Conservation (phyloP, 1,139 yeast genomes). For the Pichia sp. region DNA sequence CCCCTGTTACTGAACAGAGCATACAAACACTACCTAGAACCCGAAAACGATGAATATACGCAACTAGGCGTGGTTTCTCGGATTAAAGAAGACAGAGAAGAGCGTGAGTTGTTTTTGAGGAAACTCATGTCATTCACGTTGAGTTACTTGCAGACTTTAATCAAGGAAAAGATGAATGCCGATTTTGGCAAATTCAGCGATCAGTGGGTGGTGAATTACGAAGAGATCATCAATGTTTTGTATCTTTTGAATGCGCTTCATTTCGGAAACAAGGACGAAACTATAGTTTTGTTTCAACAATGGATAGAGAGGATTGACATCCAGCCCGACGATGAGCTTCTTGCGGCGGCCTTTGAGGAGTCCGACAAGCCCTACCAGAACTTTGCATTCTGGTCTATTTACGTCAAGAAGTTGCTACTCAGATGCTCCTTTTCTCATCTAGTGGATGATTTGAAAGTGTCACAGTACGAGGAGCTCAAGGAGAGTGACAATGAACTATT, state of each 20-base stretch:
- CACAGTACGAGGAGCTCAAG: constrained; percentile 40
- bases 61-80: constrained; percentile 30
- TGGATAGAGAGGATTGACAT: constrained; percentile 70
- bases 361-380: constrained; percentile 39
- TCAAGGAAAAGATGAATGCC: constrained; percentile 20
- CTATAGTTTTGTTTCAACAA: constrained; percentile 44
- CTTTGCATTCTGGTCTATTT: constrained; percentile 59
- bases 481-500: constrained; percentile 36
- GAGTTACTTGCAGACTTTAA: constrained; percentile 23
- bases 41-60: constrained; percentile 24
- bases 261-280: constrained; percentile 44
- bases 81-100: constrained; percentile 21
- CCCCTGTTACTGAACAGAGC: constrained; percentile 26
- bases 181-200: constrained; percentile 20
- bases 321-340: constrained; percentile 49
- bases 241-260: constrained; percentile 54
- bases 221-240: constrained; percentile 48
- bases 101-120: constrained; percentile 22
- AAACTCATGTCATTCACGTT: constrained; percentile 22
- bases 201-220: constrained; percentile 38
- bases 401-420: constrained; percentile 51
- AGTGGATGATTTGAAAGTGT: constrained; percentile 42
- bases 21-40: constrained; percentile 25
- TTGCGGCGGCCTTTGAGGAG: constrained; percentile 37
- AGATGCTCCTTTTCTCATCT: constrained; percentile 66